These are phyloP conservation scores for Rhodotorula mucilaginosa DNA, from an alignment of 1,284 basidiomycete genomes.

Conservation along the genomic window DNA sequence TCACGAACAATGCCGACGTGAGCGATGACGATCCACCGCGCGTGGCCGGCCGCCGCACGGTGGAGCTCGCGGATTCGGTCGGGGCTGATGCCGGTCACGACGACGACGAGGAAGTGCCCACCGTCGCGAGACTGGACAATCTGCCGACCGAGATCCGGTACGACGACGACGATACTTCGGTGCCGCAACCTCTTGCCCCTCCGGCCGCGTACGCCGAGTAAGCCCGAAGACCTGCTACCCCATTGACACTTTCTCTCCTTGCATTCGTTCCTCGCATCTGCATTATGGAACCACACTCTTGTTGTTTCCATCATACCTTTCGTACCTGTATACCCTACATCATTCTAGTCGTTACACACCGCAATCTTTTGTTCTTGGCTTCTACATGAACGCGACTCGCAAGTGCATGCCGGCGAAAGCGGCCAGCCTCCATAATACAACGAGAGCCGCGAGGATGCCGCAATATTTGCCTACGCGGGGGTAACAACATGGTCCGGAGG, in stretches of 20 bases:
- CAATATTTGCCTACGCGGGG: constrained; percentile 47
- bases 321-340: background rate
- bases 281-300: background rate
- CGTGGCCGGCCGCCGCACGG: background rate
- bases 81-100: background rate
- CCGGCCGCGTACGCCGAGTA: too few relatives aligned
- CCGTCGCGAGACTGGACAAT: background rate
- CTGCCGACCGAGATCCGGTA: background rate
- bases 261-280: background rate
- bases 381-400: constrained; percentile 16
- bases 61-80: background rate
- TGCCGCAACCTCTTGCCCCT: too few relatives aligned
- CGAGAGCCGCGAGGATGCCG: constrained; percentile 49
- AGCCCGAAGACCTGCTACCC: too few relatives aligned
- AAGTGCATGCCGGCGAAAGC: constrained; percentile 18
- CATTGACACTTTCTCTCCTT: background rate
- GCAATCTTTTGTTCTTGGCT: background rate
- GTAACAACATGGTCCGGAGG: constrained; percentile 46
- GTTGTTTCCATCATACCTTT: background rate
- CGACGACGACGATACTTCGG: background rate
- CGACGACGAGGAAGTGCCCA: background rate
- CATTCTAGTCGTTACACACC: background rate
- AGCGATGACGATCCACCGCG: background rate
- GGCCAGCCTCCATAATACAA: constrained; percentile 25
- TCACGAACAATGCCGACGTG: background rate